Evolutionary conservation across 2,329 filamentous ascomycete species (phyloP).

Genomic region (Thermomyces lanuginosus): DNA sequence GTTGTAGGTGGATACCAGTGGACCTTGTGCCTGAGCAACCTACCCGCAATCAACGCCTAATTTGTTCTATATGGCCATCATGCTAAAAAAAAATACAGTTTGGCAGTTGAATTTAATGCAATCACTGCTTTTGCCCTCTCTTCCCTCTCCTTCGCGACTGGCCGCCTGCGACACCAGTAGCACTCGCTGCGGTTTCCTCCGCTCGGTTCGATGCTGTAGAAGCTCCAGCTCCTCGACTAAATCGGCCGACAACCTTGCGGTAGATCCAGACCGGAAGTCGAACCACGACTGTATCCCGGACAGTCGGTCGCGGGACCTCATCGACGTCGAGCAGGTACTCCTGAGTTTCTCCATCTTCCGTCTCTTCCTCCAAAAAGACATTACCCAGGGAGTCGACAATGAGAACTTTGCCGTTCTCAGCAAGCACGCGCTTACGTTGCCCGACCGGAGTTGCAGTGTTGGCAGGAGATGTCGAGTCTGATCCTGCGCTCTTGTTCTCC

Average conservation of each 20-base stretch:
- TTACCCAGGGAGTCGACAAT: conserved; percentile 85
- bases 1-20: no score
- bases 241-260: conserved; percentile 24
- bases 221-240: no score
- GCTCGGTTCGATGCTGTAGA: no score
- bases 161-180: no score
- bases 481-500: conserved; percentile 16
- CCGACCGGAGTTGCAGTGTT: conserved; percentile 46
- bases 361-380: conserved; percentile 85
- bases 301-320: conserved; percentile 59
- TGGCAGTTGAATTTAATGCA: no score
- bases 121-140: no score
- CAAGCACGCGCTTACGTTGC: conserved; percentile 70
- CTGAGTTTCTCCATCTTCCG: conserved; percentile 66
- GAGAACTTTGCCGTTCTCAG: conserved; percentile 87
- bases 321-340: conserved; percentile 82
- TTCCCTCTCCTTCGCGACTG: no score
- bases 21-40: no score
- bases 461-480: conserved; percentile 13
- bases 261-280: conserved; percentile 63
- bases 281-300: conserved; percentile 69
- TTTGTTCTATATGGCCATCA: no score
- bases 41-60: no score
- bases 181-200: no score
- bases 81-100: no score